Conservation (phyloP, 768 basidiomycete genomes). For the Lactarius akahatsu region DNA sequence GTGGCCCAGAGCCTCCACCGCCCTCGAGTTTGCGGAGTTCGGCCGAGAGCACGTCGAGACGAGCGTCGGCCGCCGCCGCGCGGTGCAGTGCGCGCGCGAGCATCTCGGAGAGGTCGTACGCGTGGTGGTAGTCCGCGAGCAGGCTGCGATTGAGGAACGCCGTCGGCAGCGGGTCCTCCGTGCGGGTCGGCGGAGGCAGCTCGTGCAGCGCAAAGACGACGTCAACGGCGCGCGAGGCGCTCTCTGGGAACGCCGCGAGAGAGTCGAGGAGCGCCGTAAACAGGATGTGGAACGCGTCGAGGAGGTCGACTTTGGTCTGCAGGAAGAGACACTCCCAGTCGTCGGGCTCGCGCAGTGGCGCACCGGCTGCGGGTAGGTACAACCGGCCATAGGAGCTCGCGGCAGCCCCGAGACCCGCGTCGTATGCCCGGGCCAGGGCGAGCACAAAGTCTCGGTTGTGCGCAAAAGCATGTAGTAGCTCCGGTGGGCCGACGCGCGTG, state of each 20-base stretch:
- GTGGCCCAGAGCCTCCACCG: constrained; percentile 3
- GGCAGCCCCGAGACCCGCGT: constrained; percentile 52
- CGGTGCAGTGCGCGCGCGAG: constrained; percentile 42
- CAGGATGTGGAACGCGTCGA: constrained; percentile 68
- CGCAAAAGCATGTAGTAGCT: constrained; percentile 52
- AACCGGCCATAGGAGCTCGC: constrained; percentile 63
- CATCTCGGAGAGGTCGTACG: constrained; percentile 52
- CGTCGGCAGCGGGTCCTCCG: constrained; percentile 25
- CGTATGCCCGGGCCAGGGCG: constrained; percentile 60
- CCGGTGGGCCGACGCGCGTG: constrained; percentile 50
- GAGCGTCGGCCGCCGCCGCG: constrained; percentile 51
- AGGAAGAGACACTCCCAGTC: constrained; percentile 75
- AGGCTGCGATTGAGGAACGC: constrained; percentile 65
- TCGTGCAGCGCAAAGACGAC: constrained; percentile 37
- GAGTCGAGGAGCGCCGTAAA: constrained; percentile 41
- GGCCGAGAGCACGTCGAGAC: constrained; percentile 56
- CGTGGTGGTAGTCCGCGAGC: constrained; percentile 68
- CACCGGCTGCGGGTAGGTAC: constrained; percentile 34
- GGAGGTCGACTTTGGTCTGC: constrained; percentile 66
- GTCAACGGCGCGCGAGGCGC: too few species aligned
- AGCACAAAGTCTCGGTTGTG: constrained; percentile 52
- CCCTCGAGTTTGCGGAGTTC: constrained; percentile 45
- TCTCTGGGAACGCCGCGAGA: too few species aligned
- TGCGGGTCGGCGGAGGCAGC: constrained; percentile 35
- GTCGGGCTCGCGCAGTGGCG: constrained; percentile 37